Conservation (phyloP, 345 rosid species). For the Ceriops zippeliana region DNA sequence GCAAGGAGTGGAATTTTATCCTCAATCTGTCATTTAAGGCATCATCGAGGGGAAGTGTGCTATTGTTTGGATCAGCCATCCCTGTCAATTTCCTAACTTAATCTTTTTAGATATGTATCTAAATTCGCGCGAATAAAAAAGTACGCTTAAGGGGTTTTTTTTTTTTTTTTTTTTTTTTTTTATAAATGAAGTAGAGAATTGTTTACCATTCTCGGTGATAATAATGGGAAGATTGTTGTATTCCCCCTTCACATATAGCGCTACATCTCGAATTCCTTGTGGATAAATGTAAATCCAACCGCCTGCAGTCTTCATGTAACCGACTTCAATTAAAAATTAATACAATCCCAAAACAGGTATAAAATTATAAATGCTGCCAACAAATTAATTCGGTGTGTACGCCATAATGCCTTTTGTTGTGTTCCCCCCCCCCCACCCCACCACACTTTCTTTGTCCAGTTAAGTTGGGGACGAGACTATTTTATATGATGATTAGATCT, state of each 20-base stretch:
- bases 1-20: slow-evolving; percentile 12
- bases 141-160: too few species aligned
- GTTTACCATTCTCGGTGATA: slow-evolving; percentile 61
- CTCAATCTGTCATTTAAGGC: slow-evolving; percentile 13
- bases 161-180: too few species aligned
- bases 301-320: slow-evolving; percentile 38
- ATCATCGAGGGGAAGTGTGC: background rate
- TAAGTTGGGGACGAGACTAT: background rate
- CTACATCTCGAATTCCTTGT: slow-evolving; percentile 40
- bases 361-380: too few species aligned
- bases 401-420: too few species aligned
- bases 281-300: slow-evolving; percentile 54
- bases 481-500: background rate
- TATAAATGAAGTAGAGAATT: background rate
- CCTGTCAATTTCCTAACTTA: slow-evolving; percentile 8
- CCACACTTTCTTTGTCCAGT: too few species aligned
- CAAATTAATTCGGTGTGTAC: too few species aligned
- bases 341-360: too few species aligned
- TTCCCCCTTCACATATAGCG: slow-evolving; percentile 41
- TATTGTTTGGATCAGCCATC: slow-evolving; percentile 15
- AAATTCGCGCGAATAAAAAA: background rate
- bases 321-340: background rate
- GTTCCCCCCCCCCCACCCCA: too few species aligned
- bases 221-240: slow-evolving; percentile 45
- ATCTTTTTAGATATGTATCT: background rate